Conservation (phyloP, 2,329 filamentous ascomycete genomes). For the Exophiala oligosperma region DNA sequence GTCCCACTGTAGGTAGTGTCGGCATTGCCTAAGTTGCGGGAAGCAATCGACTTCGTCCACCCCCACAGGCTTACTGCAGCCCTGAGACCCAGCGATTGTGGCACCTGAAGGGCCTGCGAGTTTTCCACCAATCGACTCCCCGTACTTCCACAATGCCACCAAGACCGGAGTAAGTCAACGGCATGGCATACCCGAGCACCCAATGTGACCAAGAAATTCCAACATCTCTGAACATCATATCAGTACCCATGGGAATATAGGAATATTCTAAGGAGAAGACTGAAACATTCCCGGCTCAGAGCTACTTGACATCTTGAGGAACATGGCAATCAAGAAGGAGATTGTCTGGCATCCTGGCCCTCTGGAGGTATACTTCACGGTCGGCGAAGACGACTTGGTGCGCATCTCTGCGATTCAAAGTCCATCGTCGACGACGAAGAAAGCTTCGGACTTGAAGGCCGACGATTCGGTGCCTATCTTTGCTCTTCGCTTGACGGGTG, state of each 20-base stretch:
- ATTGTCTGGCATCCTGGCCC: background rate
- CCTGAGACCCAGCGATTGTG: background rate
- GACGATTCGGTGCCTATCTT: background rate
- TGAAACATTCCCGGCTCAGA: background rate
- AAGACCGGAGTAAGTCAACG: background rate
- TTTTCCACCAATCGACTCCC: background rate
- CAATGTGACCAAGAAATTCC: background rate
- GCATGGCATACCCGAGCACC: background rate
- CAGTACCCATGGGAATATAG: background rate
- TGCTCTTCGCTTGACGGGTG: background rate
- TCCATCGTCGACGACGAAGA: background rate
- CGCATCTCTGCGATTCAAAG: background rate
- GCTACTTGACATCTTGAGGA: background rate
- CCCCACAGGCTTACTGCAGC: no score
- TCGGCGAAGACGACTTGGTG: background rate
- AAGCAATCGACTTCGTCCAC: no score
- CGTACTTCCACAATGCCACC: background rate
- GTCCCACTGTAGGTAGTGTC: no score
- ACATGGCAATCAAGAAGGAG: background rate
- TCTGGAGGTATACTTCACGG: background rate
- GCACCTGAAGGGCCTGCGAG: background rate
- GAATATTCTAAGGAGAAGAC: background rate
- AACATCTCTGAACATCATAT: background rate
- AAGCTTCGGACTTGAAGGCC: background rate
- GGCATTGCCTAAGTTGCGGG: no score